These are phyloP conservation scores for Periconia digitata DNA, from an alignment of 2,329 filamentous ascomycete genomes.

Conservation along the genomic window DNA sequence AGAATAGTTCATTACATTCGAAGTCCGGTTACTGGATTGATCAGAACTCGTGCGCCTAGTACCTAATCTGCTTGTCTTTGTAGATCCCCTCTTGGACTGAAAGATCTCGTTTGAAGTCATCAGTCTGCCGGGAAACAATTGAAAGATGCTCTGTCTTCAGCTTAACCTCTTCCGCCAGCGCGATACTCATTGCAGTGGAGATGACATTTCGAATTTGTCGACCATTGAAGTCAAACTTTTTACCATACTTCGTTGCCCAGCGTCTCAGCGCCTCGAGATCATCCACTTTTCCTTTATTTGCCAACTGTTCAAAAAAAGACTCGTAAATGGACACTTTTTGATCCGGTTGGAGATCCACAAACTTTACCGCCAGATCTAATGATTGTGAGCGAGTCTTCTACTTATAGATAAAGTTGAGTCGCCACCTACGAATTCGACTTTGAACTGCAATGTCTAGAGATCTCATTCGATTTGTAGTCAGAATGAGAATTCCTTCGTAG, in stretches of 20 bases:
- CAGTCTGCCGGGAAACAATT: constrained; percentile 1
- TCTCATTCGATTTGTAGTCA: constrained; percentile 45
- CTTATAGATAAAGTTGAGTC: not conserved
- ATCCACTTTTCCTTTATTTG: constrained; percentile 33
- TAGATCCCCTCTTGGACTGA: constrained; percentile 3
- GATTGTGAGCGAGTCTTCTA: constrained; percentile 9
- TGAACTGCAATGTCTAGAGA: constrained; percentile 43
- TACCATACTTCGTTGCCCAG: constrained; percentile 8
- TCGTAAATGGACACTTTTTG: constrained; percentile 19
- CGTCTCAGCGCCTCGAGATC: constrained; percentile 27
- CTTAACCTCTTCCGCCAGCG: constrained; percentile 2
- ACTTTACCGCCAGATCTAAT: constrained; percentile 46
- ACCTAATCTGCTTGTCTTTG: too few species aligned
- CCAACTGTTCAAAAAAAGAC: constrained; percentile 40
- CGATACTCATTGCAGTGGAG: constrained; percentile 4
- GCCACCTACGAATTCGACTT: constrained; percentile 16
- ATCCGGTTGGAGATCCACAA: constrained; percentile 45
- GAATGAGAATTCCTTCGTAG: constrained; percentile 45
- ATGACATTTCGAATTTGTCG: constrained; percentile 42
- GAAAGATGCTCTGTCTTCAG: constrained; percentile 1
- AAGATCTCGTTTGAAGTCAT: constrained; percentile 2
- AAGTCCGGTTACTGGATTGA: too few species aligned
- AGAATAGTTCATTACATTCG: too few species aligned
- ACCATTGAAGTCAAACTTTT: constrained; percentile 33
- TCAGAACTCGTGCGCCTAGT: too few species aligned